Evolutionary conservation across 495 filamentous ascomycete species (phyloP), one percentile per base, ranked within the genome.

Genomic region (Xanthoparmelia taractica): DNA sequence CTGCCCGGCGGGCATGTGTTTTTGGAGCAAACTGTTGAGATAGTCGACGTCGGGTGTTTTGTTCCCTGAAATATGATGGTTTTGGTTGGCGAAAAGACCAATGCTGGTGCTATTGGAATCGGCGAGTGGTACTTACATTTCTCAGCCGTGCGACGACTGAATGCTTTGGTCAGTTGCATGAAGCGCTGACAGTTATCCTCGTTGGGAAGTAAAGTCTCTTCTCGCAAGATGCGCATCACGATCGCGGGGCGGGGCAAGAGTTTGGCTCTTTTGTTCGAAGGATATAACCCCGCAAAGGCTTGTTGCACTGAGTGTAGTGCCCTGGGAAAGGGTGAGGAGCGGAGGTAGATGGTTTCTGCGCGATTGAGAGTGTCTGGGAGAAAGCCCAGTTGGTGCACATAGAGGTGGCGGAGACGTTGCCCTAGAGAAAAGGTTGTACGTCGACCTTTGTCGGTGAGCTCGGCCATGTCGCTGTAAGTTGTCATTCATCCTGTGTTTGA

Each of bases 1-100:
- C 18, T 54, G 47, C 45, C 58, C 31, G 2, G 25, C 17, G 23
- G 60, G 60, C 60, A 62, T 62, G 17, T 23, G 55, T 62, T 62
- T 62, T 45, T 56, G 43, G 15, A 62, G 4, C 29, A 62, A 45
- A 11, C n/a, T 4, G 58, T 60, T 60, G 36, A 60, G 36, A 29
- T 60, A 60, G 27, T 60, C 40, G 36, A 60, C 45, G 27, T 60
- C 58, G 18, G 12, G 15, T 36, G 58, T 23, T 33, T 1, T 1
- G 18, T 60, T 47, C 58, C 58, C 58, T 60, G 43, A 10, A 18
- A 23, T 23, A 37, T 25, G 29, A 11, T 52, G 25, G 20, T 0
- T 2, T 31, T 29, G 12, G 40, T 33, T n/a, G n/a, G 27, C 25
- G 33, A 29, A 20, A 8, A 18, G 10, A 1, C 18, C 27, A 23